phyloP scores from a whole-genome alignment of 139 green algal species.

The Closterium sp. region DNA sequence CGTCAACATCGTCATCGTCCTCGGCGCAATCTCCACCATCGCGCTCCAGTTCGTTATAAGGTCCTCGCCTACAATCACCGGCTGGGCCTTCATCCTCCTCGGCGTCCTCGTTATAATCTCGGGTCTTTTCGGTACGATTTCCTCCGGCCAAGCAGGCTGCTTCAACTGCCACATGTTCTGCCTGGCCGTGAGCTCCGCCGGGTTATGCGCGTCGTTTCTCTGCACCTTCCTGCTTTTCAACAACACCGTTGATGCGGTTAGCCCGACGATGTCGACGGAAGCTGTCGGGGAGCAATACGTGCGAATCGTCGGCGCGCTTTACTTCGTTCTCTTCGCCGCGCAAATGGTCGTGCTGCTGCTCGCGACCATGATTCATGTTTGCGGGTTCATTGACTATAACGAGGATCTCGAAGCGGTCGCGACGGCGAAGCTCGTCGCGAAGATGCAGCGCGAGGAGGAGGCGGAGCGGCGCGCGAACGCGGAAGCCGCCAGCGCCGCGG shows the following conservation, averaged over 20 bases:
- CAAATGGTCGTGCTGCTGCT: constrained; percentile 8
- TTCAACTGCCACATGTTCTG: constrained; percentile 29
- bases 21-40: neutral
- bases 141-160: neutral
- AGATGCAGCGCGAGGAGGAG: neutral
- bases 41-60: constrained; percentile 1
- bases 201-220: constrained; percentile 17
- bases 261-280: neutral
- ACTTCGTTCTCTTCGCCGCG: neutral
- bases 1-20: constrained; percentile 13
- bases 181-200: constrained; percentile 1
- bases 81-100: constrained; percentile 17
- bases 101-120: constrained; percentile 13
- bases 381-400: constrained; percentile 7
- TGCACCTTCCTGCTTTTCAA: constrained; percentile 13
- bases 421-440: neutral
- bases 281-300: neutral
- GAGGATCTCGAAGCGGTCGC: constrained; percentile 1
- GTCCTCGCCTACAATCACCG: neutral
- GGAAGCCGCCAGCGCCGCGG: neutral
- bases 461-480: neutral
- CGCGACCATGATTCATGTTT: neutral
- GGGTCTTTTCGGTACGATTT: constrained; percentile 1
- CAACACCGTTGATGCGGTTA: neutral
- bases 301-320: neutral